Evolutionary conservation across 31 red algal genomes (phyloP).

Genomic region (Odonthalia washingtoniensis): DNA sequence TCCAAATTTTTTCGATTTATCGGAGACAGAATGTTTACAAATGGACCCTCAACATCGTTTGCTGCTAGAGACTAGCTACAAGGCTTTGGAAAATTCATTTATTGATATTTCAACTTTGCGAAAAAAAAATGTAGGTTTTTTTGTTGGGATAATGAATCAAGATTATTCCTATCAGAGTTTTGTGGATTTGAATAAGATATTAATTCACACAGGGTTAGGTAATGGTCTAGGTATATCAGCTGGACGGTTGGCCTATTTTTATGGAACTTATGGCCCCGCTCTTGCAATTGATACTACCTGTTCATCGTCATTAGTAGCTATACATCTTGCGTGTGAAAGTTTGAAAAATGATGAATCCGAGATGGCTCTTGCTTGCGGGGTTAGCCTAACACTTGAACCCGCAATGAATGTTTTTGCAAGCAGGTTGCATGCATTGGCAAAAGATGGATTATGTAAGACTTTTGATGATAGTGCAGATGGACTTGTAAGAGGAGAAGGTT

Average conservation of each 20-base stretch:
- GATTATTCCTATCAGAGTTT: not conserved
- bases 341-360: constrained; percentile 22
- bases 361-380: constrained; percentile 27
- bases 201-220: not conserved
- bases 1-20: constrained; percentile 22
- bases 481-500: constrained; percentile 4
- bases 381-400: not conserved
- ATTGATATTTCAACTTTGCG: not conserved
- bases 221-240: constrained; percentile 2
- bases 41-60: constrained; percentile 47
- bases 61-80: constrained; percentile 12
- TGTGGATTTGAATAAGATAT: not conserved
- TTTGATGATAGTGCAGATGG: constrained; percentile 40
- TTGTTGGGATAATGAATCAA: constrained; percentile 8
- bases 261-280: constrained; percentile 20
- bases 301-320: constrained; percentile 27
- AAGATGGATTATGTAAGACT: constrained; percentile 8
- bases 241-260: constrained; percentile 9
- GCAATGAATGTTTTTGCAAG: not conserved
- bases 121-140: not conserved
- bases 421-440: not conserved
- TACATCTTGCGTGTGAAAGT: constrained; percentile 40
- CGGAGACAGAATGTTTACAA: not conserved
- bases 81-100: constrained; percentile 28
- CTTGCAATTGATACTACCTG: constrained; percentile 28